Evolutionary conservation across 306 rosid genomes (phyloP).

Genomic region (Potentilla sterilis): DNA sequence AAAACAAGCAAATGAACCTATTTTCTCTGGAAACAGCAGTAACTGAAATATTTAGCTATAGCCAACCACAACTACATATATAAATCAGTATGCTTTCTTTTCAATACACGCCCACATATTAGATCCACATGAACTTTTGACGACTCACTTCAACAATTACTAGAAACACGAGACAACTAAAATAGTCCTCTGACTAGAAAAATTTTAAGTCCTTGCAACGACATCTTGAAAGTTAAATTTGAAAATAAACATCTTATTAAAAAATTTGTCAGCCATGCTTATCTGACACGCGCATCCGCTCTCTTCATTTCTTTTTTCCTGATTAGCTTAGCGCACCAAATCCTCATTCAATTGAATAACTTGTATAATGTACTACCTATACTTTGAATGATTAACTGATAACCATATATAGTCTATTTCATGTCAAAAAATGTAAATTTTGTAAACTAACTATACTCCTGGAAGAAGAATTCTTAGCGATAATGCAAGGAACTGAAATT

Average conservation of each 20-base stretch:
- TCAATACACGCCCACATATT: neutral
- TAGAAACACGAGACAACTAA: neutral
- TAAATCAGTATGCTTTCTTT: neutral
- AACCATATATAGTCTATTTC: neutral
- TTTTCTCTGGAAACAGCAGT: neutral
- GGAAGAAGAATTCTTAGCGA: neutral
- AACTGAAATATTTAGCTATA: neutral
- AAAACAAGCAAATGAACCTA: neutral
- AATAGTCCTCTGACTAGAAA: neutral
- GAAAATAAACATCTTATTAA: neutral
- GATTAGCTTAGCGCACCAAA: neutral
- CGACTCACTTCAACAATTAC: slow-evolving; percentile 8
- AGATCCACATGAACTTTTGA: neutral
- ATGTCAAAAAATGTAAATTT: neutral
- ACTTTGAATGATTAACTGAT: neutral
- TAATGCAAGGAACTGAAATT: neutral
- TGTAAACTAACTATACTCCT: neutral
- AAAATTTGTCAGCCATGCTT: neutral
- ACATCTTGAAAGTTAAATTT: neutral
- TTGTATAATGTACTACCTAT: neutral
- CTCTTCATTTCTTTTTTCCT: neutral
- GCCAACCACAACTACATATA: neutral
- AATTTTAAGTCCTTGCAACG: neutral
- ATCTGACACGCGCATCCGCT: neutral
- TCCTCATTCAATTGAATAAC: neutral